These are phyloP conservation scores for Leptomonas seymouri DNA, from an alignment of 208 protist species.

Conservation along the genomic window DNA sequence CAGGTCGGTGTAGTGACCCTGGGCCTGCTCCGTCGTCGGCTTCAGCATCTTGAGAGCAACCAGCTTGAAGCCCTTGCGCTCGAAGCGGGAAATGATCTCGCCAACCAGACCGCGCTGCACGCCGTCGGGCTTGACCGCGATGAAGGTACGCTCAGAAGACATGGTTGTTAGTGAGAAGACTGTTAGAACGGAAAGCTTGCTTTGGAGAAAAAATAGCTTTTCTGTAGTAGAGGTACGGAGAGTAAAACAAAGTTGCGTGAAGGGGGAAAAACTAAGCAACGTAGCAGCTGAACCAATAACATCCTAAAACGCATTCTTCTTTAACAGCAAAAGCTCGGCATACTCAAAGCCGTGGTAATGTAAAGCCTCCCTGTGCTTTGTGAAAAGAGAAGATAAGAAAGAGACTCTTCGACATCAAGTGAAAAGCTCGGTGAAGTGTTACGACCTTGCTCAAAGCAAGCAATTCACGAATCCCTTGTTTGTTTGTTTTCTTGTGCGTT, in stretches of 20 bases:
- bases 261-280: not conserved
- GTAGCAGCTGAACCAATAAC: too few relatives aligned
- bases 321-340: too few relatives aligned
- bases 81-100: constrained; percentile 96
- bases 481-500: too few relatives aligned
- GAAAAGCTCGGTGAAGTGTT: too few relatives aligned
- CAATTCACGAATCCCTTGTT: too few relatives aligned
- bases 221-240: not conserved
- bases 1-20: constrained; percentile 92
- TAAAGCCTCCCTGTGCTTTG: too few relatives aligned
- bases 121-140: constrained; percentile 96
- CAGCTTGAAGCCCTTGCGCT: constrained; percentile 96
- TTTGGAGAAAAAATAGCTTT: not conserved
- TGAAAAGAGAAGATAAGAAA: too few relatives aligned
- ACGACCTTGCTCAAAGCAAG: too few relatives aligned
- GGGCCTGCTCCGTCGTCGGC: constrained; percentile 79
- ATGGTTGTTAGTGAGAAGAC: constrained; percentile 32
- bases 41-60: constrained; percentile 94
- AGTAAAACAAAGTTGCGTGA: not conserved
- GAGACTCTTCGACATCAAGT: too few relatives aligned
- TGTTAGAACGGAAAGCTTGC: constrained; percentile 1
- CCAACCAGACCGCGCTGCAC: constrained; percentile 94
- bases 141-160: constrained; percentile 94
- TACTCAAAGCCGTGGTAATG: too few relatives aligned
- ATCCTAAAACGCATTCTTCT: too few relatives aligned